A percentile compares a stretch with the other conserved stretches of the same genome.
These are phyloP conservation scores for Erythrophleum fordii DNA, from an alignment of 306 rosid species.

Conservation along the genomic window DNA sequence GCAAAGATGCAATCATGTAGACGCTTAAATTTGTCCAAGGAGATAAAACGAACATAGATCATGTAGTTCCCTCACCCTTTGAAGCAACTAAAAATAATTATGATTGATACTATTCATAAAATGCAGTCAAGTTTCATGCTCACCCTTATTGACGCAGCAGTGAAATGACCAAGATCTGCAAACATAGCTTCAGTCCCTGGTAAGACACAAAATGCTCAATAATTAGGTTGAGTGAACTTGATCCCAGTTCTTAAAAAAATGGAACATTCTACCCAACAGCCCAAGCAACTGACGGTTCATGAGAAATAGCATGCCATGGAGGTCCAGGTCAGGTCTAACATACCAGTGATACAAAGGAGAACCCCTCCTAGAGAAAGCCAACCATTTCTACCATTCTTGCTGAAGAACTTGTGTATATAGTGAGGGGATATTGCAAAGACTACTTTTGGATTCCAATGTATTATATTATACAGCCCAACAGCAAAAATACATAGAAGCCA, in stretches of 20 bases:
- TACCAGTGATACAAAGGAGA: slow-evolving; percentile 82
- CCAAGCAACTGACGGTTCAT: slow-evolving; percentile 13
- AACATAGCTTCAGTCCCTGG: slow-evolving; percentile 89
- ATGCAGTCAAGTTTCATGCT: slow-evolving; percentile 31
- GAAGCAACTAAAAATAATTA: background rate
- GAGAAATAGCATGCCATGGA: background rate
- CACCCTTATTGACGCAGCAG: slow-evolving; percentile 81
- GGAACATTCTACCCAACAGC: background rate
- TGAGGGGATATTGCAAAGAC: slow-evolving; percentile 57
- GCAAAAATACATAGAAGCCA: slow-evolving; percentile 76
- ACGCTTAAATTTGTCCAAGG: background rate
- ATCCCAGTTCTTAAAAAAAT: background rate
- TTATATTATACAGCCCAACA: slow-evolving; percentile 63
- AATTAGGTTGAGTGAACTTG: slow-evolving; percentile 20
- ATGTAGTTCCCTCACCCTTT: background rate
- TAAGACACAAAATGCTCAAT: slow-evolving; percentile 28
- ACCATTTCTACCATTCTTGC: slow-evolving; percentile 61
- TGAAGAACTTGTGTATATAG: slow-evolving; percentile 63
- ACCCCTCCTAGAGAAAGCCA: slow-evolving; percentile 88
- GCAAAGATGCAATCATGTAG: background rate
- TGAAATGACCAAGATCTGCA: slow-evolving; percentile 89
- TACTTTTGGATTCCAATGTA: slow-evolving; percentile 60
- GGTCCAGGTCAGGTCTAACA: slow-evolving; percentile 36
- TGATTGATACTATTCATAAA: background rate
- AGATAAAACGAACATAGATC: background rate